phyloP scores from a whole-genome alignment of 352 stramenopile species.

The Nothophytophthora sp. region DNA sequence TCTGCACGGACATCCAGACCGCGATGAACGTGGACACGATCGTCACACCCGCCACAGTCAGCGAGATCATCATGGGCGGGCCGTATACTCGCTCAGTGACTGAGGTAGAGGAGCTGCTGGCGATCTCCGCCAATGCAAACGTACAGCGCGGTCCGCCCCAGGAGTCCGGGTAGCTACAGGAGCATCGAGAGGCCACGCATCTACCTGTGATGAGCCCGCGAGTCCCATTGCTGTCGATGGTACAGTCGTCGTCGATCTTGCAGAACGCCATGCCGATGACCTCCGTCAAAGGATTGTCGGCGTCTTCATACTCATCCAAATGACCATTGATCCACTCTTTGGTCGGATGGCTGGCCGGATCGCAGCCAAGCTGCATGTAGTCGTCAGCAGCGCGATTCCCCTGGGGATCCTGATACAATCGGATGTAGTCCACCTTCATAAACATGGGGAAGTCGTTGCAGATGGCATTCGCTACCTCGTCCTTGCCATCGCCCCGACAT shows the following conservation, averaged over 20 bases:
- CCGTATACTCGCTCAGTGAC: slow-evolving; percentile 19
- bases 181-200: slow-evolving; percentile 31
- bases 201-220: slow-evolving; percentile 28
- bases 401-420: slow-evolving; percentile 69
- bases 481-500: slow-evolving; percentile 24
- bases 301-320: slow-evolving; percentile 30
- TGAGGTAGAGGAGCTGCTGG: slow-evolving; percentile 1
- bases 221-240: slow-evolving; percentile 20
- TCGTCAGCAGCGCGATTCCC: slow-evolving; percentile 11
- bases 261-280: slow-evolving; percentile 31
- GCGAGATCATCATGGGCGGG: slow-evolving; percentile 25
- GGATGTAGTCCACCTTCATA: slow-evolving; percentile 86
- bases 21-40: slow-evolving; percentile 27
- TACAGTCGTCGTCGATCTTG: slow-evolving; percentile 28
- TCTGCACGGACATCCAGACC: slow-evolving; percentile 18
- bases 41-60: slow-evolving; percentile 21
- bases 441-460: slow-evolving; percentile 50
- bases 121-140: slow-evolving; percentile 7
- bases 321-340: slow-evolving; percentile 36
- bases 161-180: slow-evolving; percentile 23
- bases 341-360: slow-evolving; percentile 36
- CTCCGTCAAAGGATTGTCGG: slow-evolving; percentile 17
- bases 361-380: slow-evolving; percentile 29
- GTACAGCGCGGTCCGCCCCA: slow-evolving; percentile 42
- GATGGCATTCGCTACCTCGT: slow-evolving; percentile 32